phyloP scores from a whole-genome alignment of 306 rosid genomes.

The Myrica gale region DNA sequence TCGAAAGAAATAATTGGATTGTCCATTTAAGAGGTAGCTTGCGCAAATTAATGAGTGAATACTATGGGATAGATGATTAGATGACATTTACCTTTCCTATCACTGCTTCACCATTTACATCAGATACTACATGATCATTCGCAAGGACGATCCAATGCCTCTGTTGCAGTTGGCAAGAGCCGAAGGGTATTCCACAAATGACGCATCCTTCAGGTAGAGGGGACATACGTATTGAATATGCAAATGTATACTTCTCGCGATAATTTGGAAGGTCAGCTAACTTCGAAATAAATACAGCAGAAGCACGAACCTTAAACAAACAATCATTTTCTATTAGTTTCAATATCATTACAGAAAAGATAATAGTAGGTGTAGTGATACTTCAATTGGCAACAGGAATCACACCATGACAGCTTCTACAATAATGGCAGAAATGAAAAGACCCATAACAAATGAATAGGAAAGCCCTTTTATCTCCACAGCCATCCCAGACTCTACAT shows the following conservation, averaged over 20 bases:
- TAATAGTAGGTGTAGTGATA: not conserved
- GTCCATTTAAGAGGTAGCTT: not conserved
- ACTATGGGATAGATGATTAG: not conserved
- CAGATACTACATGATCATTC: conserved; percentile 41
- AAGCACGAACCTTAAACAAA: conserved; percentile 68
- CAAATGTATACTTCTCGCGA: conserved; percentile 42
- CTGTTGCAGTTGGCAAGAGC: conserved; percentile 68
- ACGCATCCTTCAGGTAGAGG: conserved; percentile 65
- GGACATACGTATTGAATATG: conserved; percentile 84
- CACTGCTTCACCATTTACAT: conserved; percentile 69
- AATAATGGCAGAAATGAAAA: not conserved
- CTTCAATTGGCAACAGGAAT: not conserved
- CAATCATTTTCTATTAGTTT: conserved; percentile 28
- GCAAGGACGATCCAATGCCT: conserved; percentile 79
- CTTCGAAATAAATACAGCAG: conserved; percentile 77
- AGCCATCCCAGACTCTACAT: not conserved
- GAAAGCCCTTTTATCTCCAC: not conserved
- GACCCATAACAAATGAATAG: not conserved
- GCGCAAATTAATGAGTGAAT: not conserved
- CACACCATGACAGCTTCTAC: conserved; percentile 3
- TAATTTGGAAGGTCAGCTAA: conserved; percentile 33
- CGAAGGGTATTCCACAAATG: conserved; percentile 53
- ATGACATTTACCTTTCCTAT: conserved; percentile 62
- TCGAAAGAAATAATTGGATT: not conserved
- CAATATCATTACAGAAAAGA: conserved; percentile 9